A percentile compares a stretch with the other conserved stretches of the same genome.
Evolutionary conservation across 1,139 yeast species (phyloP).

Genomic region (Eremothecium gossypii): DNA sequence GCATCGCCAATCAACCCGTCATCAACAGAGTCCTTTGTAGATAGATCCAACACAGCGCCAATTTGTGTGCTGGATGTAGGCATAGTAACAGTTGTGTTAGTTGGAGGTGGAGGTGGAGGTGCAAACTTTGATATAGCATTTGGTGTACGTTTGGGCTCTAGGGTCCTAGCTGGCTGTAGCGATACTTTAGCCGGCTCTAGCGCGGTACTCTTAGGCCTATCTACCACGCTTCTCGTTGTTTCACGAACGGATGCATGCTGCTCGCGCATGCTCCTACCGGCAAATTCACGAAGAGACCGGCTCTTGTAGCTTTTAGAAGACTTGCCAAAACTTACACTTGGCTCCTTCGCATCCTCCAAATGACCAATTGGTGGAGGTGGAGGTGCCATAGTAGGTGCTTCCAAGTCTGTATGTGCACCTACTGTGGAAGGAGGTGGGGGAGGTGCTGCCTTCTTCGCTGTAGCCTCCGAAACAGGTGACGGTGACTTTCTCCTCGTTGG

Average conservation of each 20-base stretch:
- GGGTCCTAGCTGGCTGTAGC: not conserved
- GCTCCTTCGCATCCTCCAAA: too few species aligned
- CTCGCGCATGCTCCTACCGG: not conserved
- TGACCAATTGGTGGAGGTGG: too few species aligned
- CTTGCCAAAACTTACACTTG: not conserved
- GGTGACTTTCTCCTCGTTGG: too few species aligned
- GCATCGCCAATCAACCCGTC: too few species aligned
- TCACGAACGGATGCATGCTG: not conserved
- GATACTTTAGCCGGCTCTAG: not conserved
- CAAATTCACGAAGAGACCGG: slow-evolving; percentile 1
- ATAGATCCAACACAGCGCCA: too few species aligned
- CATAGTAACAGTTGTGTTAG: too few species aligned
- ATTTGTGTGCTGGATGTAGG: too few species aligned
- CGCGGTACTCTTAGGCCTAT: not conserved
- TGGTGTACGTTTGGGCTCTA: not conserved
- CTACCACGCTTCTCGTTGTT: not conserved
- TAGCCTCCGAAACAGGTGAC: not conserved
- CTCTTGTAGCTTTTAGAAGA: not conserved
- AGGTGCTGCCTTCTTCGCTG: slow-evolving; percentile 3
- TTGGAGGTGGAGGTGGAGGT: slow-evolving; percentile 3
- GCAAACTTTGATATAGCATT: not conserved
- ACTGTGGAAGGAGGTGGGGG: slow-evolving; percentile 3
- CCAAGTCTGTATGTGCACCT: too few species aligned
- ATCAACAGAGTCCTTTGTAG: too few species aligned
- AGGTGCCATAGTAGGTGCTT: too few species aligned